Evolutionary conservation across 768 basidiomycete species (phyloP).

Genomic region (Russula vinacea): DNA sequence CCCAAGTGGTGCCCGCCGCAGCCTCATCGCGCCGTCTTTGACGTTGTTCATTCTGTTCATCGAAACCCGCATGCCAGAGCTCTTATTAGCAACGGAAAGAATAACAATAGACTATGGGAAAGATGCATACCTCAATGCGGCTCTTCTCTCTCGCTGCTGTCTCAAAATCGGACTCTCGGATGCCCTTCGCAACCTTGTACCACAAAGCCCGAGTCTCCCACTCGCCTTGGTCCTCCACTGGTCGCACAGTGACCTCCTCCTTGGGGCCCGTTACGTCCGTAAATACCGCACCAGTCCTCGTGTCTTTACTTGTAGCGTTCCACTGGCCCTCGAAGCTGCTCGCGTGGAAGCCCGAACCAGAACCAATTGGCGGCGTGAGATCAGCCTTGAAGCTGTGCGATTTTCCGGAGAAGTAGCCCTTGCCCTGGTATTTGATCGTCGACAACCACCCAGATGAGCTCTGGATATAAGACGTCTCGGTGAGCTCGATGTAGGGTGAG

Average conservation of each 20-base stretch:
- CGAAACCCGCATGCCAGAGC: not conserved
- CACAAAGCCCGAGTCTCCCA: constrained; percentile 88
- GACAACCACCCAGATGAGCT: constrained; percentile 58
- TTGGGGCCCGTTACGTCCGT: constrained; percentile 73
- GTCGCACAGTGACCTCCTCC: constrained; percentile 68
- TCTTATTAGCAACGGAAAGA: not conserved
- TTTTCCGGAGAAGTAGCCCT: constrained; percentile 92
- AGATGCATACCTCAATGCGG: constrained; percentile 70
- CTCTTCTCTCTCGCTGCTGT: constrained; percentile 82
- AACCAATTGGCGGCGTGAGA: constrained; percentile 46
- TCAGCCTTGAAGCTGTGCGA: constrained; percentile 89
- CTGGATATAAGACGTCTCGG: constrained; percentile 77
- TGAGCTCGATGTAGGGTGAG: constrained; percentile 89
- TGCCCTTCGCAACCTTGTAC: constrained; percentile 85
- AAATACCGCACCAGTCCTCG: constrained; percentile 52
- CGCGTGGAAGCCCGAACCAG: constrained; percentile 33
- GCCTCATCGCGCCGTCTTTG: constrained; percentile 81
- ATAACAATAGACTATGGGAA: not conserved
- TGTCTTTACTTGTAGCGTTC: constrained; percentile 63
- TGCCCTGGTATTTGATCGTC: constrained; percentile 82
- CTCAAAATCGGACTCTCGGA: constrained; percentile 88
- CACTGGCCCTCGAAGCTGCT: constrained; percentile 73
- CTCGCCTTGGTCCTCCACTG: constrained; percentile 62
- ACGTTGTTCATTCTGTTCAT: constrained; percentile 82
- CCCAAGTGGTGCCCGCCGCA: constrained; percentile 69